These are phyloP conservation scores for Ceratocystiopsis sp. DNA, from an alignment of 2,329 filamentous ascomycete species.

Conservation along the genomic window DNA sequence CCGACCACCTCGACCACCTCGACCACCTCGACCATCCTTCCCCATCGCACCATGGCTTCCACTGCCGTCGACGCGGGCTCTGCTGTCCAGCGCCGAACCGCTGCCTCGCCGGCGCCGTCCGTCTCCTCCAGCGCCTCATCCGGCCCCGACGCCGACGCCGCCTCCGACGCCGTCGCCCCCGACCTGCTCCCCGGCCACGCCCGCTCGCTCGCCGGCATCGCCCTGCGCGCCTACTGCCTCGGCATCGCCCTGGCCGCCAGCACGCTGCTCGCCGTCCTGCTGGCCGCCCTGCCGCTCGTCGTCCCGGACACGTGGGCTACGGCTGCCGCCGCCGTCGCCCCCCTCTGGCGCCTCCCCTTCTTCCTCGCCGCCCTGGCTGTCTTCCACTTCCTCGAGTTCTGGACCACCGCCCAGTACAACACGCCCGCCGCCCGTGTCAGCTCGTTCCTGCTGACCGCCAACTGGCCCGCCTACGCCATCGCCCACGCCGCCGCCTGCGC, in stretches of 20 bases:
- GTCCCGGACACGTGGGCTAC: slow-evolving; percentile 2
- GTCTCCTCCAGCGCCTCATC: background rate
- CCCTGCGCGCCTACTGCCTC: slow-evolving; percentile 36
- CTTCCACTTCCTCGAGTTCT: slow-evolving; percentile 97
- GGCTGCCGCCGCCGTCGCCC: slow-evolving; percentile 21
- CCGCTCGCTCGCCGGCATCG: slow-evolving; percentile 43
- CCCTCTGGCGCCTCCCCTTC: slow-evolving; percentile 45
- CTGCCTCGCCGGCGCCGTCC: background rate
- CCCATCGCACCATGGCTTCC: background rate
- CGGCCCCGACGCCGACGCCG: slow-evolving; percentile 2
- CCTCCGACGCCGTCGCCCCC: slow-evolving; percentile 14
- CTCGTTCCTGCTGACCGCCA: slow-evolving; percentile 70
- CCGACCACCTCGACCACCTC: background rate
- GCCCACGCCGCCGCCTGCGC: slow-evolving; percentile 60
- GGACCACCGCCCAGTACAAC: slow-evolving; percentile 73
- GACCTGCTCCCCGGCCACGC: slow-evolving; percentile 26
- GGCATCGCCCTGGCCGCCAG: slow-evolving; percentile 25
- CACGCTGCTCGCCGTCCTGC: slow-evolving; percentile 5
- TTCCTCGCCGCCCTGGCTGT: slow-evolving; percentile 52
- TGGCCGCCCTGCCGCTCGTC: slow-evolving; percentile 1
- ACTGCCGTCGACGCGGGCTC: background rate
- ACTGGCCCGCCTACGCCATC: slow-evolving; percentile 69
- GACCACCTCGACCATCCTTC: background rate
- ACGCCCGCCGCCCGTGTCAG: slow-evolving; percentile 52
- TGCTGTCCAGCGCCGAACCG: no score